Percentiles rank a stretch among this genome's conserved stretches.
Evolutionary conservation across 768 basidiomycete genomes (phyloP).

Genomic region (Pulveroboletus sp.): DNA sequence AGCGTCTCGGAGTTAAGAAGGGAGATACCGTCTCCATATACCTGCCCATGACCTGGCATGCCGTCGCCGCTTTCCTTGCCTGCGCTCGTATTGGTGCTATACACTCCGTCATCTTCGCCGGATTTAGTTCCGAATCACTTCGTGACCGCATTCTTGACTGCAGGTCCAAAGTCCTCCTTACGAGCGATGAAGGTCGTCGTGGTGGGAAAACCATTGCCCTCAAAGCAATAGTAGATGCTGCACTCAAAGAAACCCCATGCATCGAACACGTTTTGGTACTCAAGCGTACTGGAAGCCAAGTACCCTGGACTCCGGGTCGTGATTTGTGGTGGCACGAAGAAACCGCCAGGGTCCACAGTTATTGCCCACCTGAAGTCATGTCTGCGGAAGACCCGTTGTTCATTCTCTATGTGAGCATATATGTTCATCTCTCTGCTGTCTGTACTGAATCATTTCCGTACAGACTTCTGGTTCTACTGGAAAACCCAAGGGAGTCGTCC

Average conservation of each 20-base stretch:
- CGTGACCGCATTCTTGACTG: slow-evolving; percentile 92
- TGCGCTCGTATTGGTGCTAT: slow-evolving; percentile 96
- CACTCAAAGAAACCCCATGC: slow-evolving; percentile 74
- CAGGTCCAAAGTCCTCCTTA: slow-evolving; percentile 85
- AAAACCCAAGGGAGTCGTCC: slow-evolving; percentile 96
- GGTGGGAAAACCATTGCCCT: slow-evolving; percentile 95
- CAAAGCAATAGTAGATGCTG: slow-evolving; percentile 90
- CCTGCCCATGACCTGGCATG: slow-evolving; percentile 93
- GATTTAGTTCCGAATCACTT: slow-evolving; percentile 92
- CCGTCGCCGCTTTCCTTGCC: slow-evolving; percentile 94
- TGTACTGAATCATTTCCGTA: slow-evolving; percentile 3
- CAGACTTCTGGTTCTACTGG: slow-evolving; percentile 94
- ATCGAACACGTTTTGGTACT: slow-evolving; percentile 93
- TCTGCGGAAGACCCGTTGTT: slow-evolving; percentile 93
- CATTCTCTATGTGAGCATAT: slow-evolving; percentile 85
- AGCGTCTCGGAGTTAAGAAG: slow-evolving; percentile 84
- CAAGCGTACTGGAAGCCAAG: slow-evolving; percentile 76
- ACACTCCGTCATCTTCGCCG: slow-evolving; percentile 96
- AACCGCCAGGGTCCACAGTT: slow-evolving; percentile 72
- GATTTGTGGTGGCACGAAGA: slow-evolving; percentile 99
- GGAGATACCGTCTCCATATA: slow-evolving; percentile 94
- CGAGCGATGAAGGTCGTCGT: slow-evolving; percentile 88
- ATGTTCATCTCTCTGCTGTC: neutral
- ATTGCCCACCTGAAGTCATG: slow-evolving; percentile 88
- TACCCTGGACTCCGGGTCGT: slow-evolving; percentile 76